These are phyloP conservation scores for Acanthochlamys bracteata DNA, from an alignment of 106 monocot species.

Conservation along the genomic window DNA sequence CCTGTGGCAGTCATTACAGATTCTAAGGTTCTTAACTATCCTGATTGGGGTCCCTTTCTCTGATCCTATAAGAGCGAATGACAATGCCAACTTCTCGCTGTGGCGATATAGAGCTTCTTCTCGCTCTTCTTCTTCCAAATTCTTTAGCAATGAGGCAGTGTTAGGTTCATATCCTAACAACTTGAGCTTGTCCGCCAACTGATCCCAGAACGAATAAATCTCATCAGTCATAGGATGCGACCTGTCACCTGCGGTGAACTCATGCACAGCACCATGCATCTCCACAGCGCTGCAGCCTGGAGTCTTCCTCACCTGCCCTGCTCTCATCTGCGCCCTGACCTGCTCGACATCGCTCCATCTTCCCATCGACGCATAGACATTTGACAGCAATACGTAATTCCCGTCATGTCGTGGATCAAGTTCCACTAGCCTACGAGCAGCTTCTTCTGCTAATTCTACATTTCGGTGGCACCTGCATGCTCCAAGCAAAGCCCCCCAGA, in stretches of 20 bases:
- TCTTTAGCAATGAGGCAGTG: constrained; percentile 9
- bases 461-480: constrained; percentile 39
- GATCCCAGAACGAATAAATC: constrained; percentile 15
- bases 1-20: constrained; percentile 33
- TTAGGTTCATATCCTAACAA: constrained; percentile 6
- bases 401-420: constrained; percentile 42
- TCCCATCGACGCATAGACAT: constrained; percentile 44
- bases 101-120: constrained; percentile 13
- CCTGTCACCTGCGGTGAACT: constrained; percentile 50
- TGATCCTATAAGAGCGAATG: constrained; percentile 23
- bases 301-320: constrained; percentile 25
- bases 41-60: constrained; percentile 11
- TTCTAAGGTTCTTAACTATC: constrained; percentile 34
- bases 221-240: constrained; percentile 10
- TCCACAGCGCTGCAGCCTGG: constrained; percentile 60
- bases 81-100: constrained; percentile 32
- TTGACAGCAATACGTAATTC: constrained; percentile 61
- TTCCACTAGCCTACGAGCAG: constrained; percentile 23
- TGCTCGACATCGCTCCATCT: constrained; percentile 25
- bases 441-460: constrained; percentile 45
- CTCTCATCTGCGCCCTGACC: constrained; percentile 49
- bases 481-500: constrained; percentile 62
- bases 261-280: constrained; percentile 50
- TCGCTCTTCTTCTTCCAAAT: constrained; percentile 19
- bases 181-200: constrained; percentile 11